phyloP scores from a whole-genome alignment of 805 yeast species.

The Millerozyma miso region DNA sequence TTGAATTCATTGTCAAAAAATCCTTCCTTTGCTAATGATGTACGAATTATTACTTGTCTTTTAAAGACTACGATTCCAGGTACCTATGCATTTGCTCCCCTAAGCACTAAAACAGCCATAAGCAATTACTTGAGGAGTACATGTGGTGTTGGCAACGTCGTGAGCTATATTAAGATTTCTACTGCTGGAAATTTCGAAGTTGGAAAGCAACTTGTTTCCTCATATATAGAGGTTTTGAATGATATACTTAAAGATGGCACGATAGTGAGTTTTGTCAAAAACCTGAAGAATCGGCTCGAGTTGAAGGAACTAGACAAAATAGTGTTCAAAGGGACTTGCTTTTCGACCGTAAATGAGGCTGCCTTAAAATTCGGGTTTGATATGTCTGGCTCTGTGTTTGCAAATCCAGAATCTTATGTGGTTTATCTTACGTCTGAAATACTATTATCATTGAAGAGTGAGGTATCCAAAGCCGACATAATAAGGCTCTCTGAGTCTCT shows the following conservation, averaged over 20 bases:
- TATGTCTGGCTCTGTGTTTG: slow-evolving; percentile 6
- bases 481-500: slow-evolving; percentile 19
- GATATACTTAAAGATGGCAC: slow-evolving; percentile 7
- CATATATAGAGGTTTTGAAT: not conserved
- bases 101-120: slow-evolving; percentile 6
- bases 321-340: slow-evolving; percentile 30
- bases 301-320: slow-evolving; percentile 33
- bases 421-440: slow-evolving; percentile 16
- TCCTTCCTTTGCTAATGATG: not conserved
- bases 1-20: not conserved
- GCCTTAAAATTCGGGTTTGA: slow-evolving; percentile 5
- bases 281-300: slow-evolving; percentile 10
- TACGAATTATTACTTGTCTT: slow-evolving; percentile 14
- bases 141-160: slow-evolving; percentile 23
- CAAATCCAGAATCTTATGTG: slow-evolving; percentile 16
- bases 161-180: not conserved
- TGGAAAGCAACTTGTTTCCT: not conserved
- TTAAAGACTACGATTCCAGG: slow-evolving; percentile 33
- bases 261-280: slow-evolving; percentile 10
- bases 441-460: slow-evolving; percentile 8
- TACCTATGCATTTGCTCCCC: slow-evolving; percentile 17
- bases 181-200: not conserved
- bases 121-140: slow-evolving; percentile 17
- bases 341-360: slow-evolving; percentile 22
- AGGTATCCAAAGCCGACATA: slow-evolving; percentile 1